Evolutionary conservation across 148 eudicot species (phyloP), one percentile per base, ranked within the genome.

Genomic region (Pouteria glomerata): DNA sequence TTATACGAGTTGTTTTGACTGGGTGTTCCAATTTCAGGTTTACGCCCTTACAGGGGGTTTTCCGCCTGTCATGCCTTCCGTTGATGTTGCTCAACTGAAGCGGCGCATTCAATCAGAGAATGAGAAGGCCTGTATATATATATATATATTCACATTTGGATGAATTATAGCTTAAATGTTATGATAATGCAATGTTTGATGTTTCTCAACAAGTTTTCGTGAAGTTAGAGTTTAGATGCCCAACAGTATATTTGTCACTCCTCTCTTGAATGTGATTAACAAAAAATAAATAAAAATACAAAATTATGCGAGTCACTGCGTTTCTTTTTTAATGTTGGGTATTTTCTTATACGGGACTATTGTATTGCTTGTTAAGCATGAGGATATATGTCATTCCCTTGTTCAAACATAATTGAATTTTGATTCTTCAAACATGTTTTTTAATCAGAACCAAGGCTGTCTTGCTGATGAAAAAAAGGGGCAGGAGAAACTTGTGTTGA

Each of bases 11-110:
- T 74, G 29, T 0, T 57, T 69, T 45, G n/a, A 30, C 8, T 33
- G 44, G 19, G 56, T 62, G 33, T 48, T 35, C 14, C 55, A 34
- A 62, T 68, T 73, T 56, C 64, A 92, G 97, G 91, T 92, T 2
- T 92, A 90, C 74, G 93, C 90, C 71, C 98, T 90, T 55, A 92
- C 93, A 7, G 98, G 98, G 39, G 98, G 98, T 56, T 76, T 92
- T 33, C 82, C 96, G 3, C 96, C 98, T 62, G 81, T 89, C 15
- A 88, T 90, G 91, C 98, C 98, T 47, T 78, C 93, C 1, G 68
- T 86, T 70, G 98, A 92, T 53, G 66, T 82, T n/a, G 82, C 83
- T 70, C 96, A 85, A 48, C 80, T 86, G 70, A 92, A 88, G 76
- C 85, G 88, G 34, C 90, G 87, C 24, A 79, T 86, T 2, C 91